Evolutionary conservation across 1,284 basidiomycete species (phyloP), one percentile per base, ranked within the genome.

Genomic region (Peniophora sp.): DNA sequence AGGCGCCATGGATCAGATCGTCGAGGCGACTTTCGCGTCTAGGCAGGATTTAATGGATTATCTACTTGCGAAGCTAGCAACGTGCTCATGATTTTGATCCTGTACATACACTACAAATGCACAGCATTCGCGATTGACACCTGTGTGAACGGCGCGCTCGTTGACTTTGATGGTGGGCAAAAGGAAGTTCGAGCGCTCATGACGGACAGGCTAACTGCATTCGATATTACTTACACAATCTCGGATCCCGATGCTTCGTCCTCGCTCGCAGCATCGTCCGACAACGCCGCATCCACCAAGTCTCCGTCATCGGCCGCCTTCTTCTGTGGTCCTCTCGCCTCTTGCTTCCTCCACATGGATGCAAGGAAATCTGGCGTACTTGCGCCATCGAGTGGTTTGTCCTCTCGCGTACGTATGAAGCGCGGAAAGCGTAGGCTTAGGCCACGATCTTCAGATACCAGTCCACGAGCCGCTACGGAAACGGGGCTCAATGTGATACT

Each of bases 401-500:
- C 94, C 49, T 88, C 85, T 47, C 92, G 76, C 14, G 84, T 65
- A 54, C 76, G 78, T 52, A 96, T 73, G 68, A 96, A 97, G 41
- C 95, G 78, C 24, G 95, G 94, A 69, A 97, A 97, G 14, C 95
- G 84, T 11, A 97, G 69, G 57, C 84, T 87, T 24, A 92, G 69
- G 1, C 94, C 94, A 41, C 88, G 75, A 54, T 75, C 72, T 3
- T 72, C 69, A 17, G 83, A 83, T 1, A 88, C 73, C n/a, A 84
- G 64, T 3, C 85, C 83, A 45, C 78, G 70, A 0, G 89, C 92
- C 9, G 93, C 93, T 2, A 86, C 73, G 24, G 94, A 97, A 12
- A 94, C 83, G 0, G 93, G 94, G 49, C 91, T 94, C 39, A 93
- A 68, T 0, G 94, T 95, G 56, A 96, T 80, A 62, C 89, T 92